Base-by-base conservation (phyloP, 495 filamentous ascomycete genomes). In the Daldinia vernicosa region DNA sequence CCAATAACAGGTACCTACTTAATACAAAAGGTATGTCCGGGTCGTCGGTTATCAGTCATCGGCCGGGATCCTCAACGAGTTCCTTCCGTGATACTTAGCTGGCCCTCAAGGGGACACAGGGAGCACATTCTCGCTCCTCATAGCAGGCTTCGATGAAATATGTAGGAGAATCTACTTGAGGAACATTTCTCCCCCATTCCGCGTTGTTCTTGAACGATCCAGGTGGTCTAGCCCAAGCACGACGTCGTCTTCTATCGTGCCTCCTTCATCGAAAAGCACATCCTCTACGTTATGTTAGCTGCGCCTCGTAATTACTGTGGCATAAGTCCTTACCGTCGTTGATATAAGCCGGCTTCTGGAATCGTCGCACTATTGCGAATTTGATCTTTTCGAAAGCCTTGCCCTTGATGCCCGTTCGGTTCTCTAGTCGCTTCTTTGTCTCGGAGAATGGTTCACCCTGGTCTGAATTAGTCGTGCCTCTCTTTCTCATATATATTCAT, bases 311-410 rank as follows among this genome's bases (percentile, higher is more conserved):
- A 47, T 28, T 15, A 14, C 19, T 32, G n/a, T n/a, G 3, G 19
- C 45, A 14, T 6, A 28, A 43, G 51, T 28, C 77, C 89, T 85
- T 82, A 97, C 95, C 94, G 83, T 98, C 95, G 68, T 87, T 87
- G 61, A 99, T 83, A 82, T 97, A 97, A 60, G 87, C 83, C 4
- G 94, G 91, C 72, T 86, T 91, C 19, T 91, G 88, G 79, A 90
- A 96, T 60, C 91, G 86, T 66, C 88, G 87, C 6, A 98, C 85
- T 50, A 97, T 80, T 5, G 93, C 92, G 83, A 99, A 98, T 80
- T 94, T 97, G 78, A 98, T 94, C 84, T 98, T 99, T 80, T 99
- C 95, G 69, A 98, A 95, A 62, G 92, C 93, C 83, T 98, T 98
- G 69, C 95, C 95, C 82, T 97, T 98, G 78, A 99, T 89, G 12